Percentiles rank a stretch among this genome's conserved stretches.
phyloP scores from a whole-genome alignment of 495 filamentous ascomycete species.

The Penicillium canariense region DNA sequence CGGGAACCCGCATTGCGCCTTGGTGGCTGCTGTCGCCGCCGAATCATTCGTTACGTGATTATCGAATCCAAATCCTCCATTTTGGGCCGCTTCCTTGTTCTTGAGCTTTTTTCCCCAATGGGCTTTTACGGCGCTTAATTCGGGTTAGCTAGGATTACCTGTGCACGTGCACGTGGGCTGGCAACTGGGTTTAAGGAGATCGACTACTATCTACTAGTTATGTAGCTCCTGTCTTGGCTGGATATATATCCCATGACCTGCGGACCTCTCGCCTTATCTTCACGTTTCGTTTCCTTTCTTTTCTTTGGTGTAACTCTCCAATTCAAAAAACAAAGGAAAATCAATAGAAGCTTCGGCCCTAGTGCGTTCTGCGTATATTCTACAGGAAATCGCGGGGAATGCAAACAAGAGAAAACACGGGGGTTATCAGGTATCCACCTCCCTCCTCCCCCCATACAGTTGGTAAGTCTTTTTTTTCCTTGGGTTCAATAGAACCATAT shows the following conservation, averaged over 20 bases:
- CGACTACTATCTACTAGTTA: no score
- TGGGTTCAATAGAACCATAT: not conserved
- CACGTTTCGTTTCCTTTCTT: not conserved
- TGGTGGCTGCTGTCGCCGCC: not conserved
- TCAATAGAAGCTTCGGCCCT: slow-evolving; percentile 24
- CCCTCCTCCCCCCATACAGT: not conserved
- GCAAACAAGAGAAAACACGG: slow-evolving; percentile 28
- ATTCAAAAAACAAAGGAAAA: slow-evolving; percentile 25
- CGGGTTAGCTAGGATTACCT: no score
- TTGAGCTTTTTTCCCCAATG: not conserved
- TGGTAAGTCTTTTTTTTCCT: slow-evolving; percentile 3
- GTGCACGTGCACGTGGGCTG: not conserved
- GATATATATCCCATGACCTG: no score
- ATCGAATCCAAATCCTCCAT: not conserved
- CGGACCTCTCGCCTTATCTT: no score
- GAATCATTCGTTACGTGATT: not conserved
- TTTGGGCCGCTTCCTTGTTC: no score
- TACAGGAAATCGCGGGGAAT: slow-evolving; percentile 38
- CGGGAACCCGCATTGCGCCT: slow-evolving; percentile 2
- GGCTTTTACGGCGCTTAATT: not conserved
- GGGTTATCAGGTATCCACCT: slow-evolving; percentile 1
- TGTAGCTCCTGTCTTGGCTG: no score
- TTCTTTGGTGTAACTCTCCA: slow-evolving; percentile 4
- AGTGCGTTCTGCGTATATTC: slow-evolving; percentile 34
- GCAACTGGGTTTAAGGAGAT: not conserved